Percentiles rank a stretch among this genome's conserved stretches.
phyloP scores from a whole-genome alignment of 192 early-diverging fungal genomes.

The Coemansia umbellata region DNA sequence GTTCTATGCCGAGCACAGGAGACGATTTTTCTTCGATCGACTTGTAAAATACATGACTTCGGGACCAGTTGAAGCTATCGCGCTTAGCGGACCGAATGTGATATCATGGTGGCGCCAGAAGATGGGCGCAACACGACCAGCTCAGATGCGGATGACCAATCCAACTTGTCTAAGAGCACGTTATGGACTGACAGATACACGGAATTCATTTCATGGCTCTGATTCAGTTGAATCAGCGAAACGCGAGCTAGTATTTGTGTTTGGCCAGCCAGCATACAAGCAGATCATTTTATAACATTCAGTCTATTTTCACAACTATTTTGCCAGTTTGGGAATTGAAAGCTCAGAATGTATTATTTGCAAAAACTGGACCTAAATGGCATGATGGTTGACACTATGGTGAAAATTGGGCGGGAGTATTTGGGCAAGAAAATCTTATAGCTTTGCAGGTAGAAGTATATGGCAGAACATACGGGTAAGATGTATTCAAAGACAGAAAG shows the following conservation, averaged over 20 bases:
- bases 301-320: background rate
- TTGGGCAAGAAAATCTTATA: too few species aligned
- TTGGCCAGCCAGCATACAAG: slow-evolving; percentile 37
- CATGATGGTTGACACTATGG: background rate
- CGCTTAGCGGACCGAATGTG: slow-evolving; percentile 56
- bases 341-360: background rate
- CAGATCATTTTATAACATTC: background rate
- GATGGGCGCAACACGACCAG: slow-evolving; percentile 67
- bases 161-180: slow-evolving; percentile 56
- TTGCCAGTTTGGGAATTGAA: too few species aligned
- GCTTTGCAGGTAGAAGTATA: too few species aligned
- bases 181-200: slow-evolving; percentile 69
- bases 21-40: slow-evolving; percentile 65
- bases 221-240: slow-evolving; percentile 58
- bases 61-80: slow-evolving; percentile 59
- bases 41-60: slow-evolving; percentile 72
- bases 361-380: background rate
- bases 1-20: slow-evolving; percentile 67
- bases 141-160: slow-evolving; percentile 56
- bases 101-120: slow-evolving; percentile 60
- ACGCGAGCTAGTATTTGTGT: slow-evolving; percentile 60
- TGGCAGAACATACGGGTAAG: too few species aligned
- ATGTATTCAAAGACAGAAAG: too few species aligned
- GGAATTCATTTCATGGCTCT: slow-evolving; percentile 75
- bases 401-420: background rate